Base-by-base conservation (phyloP, 2,329 filamentous ascomycete genomes). In the Tolypocladium guangdongense region DNA sequence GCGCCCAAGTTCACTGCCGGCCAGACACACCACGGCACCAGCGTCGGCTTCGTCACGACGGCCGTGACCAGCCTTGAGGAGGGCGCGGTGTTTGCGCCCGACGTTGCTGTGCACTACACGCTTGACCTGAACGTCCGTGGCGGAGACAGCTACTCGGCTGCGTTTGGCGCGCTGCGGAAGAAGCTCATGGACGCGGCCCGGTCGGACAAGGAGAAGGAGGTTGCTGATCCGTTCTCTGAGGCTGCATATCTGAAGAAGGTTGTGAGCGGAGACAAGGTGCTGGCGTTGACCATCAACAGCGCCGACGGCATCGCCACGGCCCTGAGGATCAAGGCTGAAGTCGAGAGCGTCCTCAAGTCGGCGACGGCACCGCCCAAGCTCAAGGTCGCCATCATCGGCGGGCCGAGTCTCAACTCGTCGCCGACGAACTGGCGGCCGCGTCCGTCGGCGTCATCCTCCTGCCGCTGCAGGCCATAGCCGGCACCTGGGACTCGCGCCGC, bases 331-430 rank as follows among this genome's bases (percentile, higher is more conserved):
- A 87, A 87, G 66, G 60, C 66, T 4, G 72, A 76, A 3, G 70
- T 86, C 10, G 82, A 86, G 50, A 58, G 63, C 0, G 68, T 66
- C 0, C 65, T 71, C 16, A 51, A 60, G 38, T 36, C 54, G 20
- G 53, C 51, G 18, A 48, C 55, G 2, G 50, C 52, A 6, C 51
- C 27, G 16, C 41, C 54, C n/a, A 70, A 63, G 51, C 62, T 86
- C 37, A 74, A 69, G n/a, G 54, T 87, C 10, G 73, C 78, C 52
- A 73, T 87, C 50, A 65, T 84, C 24, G 84, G 84, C 56, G 84
- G 76, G 82, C 83, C 6, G 84, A 87, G 66, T 75, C 83, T 0
- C 72, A 81, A 60, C 68, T 87, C 1, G 64, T 87, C 0, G 83
- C 83, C 0, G 57, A 71, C 2, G 77, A 82, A 53, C 74, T 87